Evolutionary conservation across 768 basidiomycete genomes (phyloP), one percentile per base, ranked within the genome.

Genomic region (Boletus patriciae): DNA sequence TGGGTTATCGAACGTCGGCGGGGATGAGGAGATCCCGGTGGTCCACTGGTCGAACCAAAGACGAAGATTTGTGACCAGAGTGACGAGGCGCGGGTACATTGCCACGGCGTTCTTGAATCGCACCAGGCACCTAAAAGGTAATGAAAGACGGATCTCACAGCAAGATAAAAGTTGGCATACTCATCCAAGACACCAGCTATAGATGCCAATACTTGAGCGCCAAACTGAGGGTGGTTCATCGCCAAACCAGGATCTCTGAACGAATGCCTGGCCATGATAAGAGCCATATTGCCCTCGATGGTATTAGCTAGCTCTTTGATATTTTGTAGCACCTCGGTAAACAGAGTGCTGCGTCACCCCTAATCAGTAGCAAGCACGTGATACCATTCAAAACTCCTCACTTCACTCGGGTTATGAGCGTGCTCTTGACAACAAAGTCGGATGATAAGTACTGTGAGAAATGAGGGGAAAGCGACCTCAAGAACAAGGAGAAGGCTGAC

Each of bases 41-140:
- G 69, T 66, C 87, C 87, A 88, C 15, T 62, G 62, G 16, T 74
- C 66, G 18, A 78, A 74, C 80, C 83, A 86, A 8, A 58, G 37
- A 13, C 62, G 65, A 45, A 87, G 72, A 34, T 74, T 73, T 6
- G 69, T 62, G 5, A 84, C 76, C 19, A 83, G 63, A 2, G 65
- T 55, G 0, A 62, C 62, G 2, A 88, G 66, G 25, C 72, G 66
- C 0, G 83, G 83, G 55, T 83, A 76, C 25, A 70, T 76, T 3
- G 74, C 69, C 11, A 81, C 69, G 0, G 79, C 78, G 43, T 82
- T 79, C 66, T 85, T 84, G 71, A 86, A 87, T 3, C 84, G 83
- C 6, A 75, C 76, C 8, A 87, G 62, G 49, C 75, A 83, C 59
- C 86, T 87, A 2, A 25, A 33, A 29, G n/a, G 13, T 13, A 13